Percentiles rank a stretch among this genome's conserved stretches.
Conservation (phyloP, 495 filamentous ascomycete genomes). For the Usnea hakonensis region DNA sequence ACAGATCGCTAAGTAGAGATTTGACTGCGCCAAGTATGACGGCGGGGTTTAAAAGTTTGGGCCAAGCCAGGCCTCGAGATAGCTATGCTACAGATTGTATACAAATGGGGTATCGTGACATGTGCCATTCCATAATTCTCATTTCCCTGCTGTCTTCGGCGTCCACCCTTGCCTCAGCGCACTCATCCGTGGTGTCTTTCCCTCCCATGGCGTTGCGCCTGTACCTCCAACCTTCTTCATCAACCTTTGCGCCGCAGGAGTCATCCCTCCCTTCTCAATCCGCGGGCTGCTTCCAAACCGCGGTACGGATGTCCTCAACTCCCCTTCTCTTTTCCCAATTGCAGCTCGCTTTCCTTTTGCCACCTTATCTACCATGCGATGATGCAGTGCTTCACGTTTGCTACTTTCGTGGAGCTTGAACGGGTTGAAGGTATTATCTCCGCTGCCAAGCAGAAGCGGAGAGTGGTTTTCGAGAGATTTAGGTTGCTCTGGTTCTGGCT, state of each 20-base stretch:
- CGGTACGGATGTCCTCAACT: slow-evolving; percentile 52
- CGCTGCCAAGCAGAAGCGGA: slow-evolving; percentile 45
- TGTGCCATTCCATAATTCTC: not conserved
- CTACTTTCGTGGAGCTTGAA: slow-evolving; percentile 73
- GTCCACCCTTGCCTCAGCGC: slow-evolving; percentile 49
- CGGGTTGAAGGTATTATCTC: slow-evolving; percentile 62
- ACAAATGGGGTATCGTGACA: not conserved
- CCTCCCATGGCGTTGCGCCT: slow-evolving; percentile 29
- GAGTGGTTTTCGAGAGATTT: slow-evolving; percentile 11
- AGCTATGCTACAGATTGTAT: not conserved
- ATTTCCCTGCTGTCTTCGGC: slow-evolving; percentile 25
- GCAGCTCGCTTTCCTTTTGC: slow-evolving; percentile 58
- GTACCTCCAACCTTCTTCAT: slow-evolving; percentile 58
- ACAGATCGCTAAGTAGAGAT: not conserved
- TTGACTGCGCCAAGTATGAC: not conserved
- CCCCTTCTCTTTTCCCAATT: slow-evolving; percentile 38
- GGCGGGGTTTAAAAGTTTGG: not conserved
- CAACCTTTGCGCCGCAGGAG: slow-evolving; percentile 73
- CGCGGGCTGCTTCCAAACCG: slow-evolving; percentile 67
- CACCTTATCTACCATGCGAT: slow-evolving; percentile 83
- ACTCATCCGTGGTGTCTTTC: slow-evolving; percentile 35
- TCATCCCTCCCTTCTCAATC: slow-evolving; percentile 44
- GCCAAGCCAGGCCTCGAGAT: not conserved
- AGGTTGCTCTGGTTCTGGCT: slow-evolving; percentile 51
- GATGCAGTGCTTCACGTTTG: slow-evolving; percentile 74